phyloP scores from a whole-genome alignment of 441 rosid species.

The Gossypium laxum region DNA sequence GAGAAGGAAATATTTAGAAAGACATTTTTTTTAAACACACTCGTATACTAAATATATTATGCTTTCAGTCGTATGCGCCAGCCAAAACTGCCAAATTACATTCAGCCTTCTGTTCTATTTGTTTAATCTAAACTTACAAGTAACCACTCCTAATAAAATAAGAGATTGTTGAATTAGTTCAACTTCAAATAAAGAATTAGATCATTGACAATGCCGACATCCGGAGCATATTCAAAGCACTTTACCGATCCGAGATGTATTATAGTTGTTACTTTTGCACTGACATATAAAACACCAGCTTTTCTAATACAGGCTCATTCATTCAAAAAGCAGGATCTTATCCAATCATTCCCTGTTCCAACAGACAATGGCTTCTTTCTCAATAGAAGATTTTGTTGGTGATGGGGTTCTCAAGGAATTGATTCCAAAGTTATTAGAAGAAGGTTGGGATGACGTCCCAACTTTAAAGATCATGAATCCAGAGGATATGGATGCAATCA shows the following conservation, averaged over 20 bases:
- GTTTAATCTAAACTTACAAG: neutral
- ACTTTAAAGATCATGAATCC: conserved; percentile 58
- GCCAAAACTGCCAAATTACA: neutral
- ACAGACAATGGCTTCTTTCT: conserved; percentile 48
- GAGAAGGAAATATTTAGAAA: too few relatives aligned
- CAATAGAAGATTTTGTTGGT: conserved; percentile 55
- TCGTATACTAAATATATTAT: neutral
- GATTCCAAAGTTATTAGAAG: conserved; percentile 48
- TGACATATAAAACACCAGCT: too few relatives aligned
- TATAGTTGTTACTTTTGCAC: too few relatives aligned
- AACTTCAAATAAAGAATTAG: neutral
- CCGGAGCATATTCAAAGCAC: neutral
- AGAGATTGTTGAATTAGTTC: neutral
- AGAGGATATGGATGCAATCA: conserved; percentile 46
- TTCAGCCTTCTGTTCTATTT: neutral
- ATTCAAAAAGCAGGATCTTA: conserved; percentile 1
- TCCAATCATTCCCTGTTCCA: conserved; percentile 6
- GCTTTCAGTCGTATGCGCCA: neutral
- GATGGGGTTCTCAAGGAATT: conserved; percentile 37
- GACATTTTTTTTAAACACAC: too few relatives aligned
- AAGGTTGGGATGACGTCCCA: conserved; percentile 70
- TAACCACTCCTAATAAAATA: neutral
- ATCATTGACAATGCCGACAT: conserved; percentile 8
- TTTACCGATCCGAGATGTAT: too few relatives aligned
- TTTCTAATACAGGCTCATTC: too few relatives aligned